phyloP scores from a whole-genome alignment of 257 asterid genomes.

The Solanum commersonii region DNA sequence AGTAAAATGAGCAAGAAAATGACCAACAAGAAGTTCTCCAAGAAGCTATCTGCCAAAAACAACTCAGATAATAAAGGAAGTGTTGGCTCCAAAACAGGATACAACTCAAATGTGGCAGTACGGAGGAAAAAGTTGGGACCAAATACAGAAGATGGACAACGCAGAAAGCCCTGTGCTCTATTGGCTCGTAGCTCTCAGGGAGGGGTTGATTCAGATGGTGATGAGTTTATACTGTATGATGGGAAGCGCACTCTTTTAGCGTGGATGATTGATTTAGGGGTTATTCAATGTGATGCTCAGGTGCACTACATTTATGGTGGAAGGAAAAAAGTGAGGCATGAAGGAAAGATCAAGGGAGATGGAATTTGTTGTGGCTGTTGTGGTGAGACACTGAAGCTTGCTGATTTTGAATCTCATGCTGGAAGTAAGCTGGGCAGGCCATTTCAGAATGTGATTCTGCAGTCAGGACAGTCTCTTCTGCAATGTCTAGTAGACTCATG shows the following conservation, averaged over 20 bases:
- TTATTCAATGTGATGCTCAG: constrained; percentile 39
- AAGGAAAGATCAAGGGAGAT: constrained; percentile 57
- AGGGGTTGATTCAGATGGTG: constrained; percentile 30
- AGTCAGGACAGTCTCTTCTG: constrained; percentile 58
- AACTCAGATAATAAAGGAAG: constrained; percentile 5
- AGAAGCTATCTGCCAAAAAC: constrained; percentile 11
- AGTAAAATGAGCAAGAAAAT: constrained; percentile 20
- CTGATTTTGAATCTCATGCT: constrained; percentile 68
- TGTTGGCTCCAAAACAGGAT: neutral
- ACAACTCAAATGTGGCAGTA: neutral
- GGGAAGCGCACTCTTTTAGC: constrained; percentile 65
- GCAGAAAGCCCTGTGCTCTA: constrained; percentile 26
- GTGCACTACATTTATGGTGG: constrained; percentile 47
- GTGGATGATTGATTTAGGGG: constrained; percentile 86
- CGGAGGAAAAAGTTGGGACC: constrained; percentile 16
- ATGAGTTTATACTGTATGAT: constrained; percentile 32
- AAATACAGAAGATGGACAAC: constrained; percentile 18
- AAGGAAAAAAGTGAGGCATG: constrained; percentile 21
- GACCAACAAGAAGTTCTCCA: constrained; percentile 18
- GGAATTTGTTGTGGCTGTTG: constrained; percentile 88
- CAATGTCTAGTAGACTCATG: constrained; percentile 72
- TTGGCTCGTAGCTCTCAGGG: constrained; percentile 63
- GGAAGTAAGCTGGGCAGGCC: constrained; percentile 44
- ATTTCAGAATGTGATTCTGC: constrained; percentile 38
- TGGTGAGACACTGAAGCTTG: constrained; percentile 24